phyloP scores from a whole-genome alignment of 257 asterid species.

The Rubia yunnanensis region DNA sequence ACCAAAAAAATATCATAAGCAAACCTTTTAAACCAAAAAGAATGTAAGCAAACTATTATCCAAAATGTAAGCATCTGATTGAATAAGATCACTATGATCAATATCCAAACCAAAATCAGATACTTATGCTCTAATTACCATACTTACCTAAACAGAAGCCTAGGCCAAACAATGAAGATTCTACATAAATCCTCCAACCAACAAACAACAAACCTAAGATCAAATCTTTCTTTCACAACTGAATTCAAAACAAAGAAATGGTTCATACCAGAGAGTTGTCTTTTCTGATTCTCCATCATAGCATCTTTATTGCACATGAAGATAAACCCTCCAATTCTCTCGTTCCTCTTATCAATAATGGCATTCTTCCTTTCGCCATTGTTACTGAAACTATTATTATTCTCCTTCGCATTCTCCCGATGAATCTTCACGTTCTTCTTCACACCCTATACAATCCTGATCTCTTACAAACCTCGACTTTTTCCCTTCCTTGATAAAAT shows the following conservation, averaged over 20 bases:
- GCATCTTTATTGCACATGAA: slow-evolving; percentile 97
- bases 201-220: not conserved
- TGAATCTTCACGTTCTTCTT: slow-evolving; percentile 49
- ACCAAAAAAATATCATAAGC: too few relatives aligned
- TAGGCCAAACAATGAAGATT: too few relatives aligned
- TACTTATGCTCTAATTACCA: not conserved
- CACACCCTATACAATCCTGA: too few relatives aligned
- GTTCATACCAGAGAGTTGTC: slow-evolving; percentile 76
- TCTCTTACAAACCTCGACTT: too few relatives aligned
- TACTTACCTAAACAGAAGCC: not conserved
- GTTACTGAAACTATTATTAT: too few relatives aligned
- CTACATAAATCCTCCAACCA: too few relatives aligned
- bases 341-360: slow-evolving; percentile 85
- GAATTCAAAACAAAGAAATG: not conserved
- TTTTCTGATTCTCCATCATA: slow-evolving; percentile 88
- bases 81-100: not conserved
- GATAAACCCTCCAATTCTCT: slow-evolving; percentile 88
- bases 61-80: not conserved
- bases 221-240: not conserved
- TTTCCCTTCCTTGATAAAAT: too few relatives aligned
- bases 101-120: not conserved
- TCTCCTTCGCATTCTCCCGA: slow-evolving; percentile 21
- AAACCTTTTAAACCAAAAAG: too few relatives aligned
- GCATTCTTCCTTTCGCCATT: slow-evolving; percentile 36
- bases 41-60: not conserved